Base-by-base conservation (phyloP, 306 rosid species). In the Castanospermum australe region DNA sequence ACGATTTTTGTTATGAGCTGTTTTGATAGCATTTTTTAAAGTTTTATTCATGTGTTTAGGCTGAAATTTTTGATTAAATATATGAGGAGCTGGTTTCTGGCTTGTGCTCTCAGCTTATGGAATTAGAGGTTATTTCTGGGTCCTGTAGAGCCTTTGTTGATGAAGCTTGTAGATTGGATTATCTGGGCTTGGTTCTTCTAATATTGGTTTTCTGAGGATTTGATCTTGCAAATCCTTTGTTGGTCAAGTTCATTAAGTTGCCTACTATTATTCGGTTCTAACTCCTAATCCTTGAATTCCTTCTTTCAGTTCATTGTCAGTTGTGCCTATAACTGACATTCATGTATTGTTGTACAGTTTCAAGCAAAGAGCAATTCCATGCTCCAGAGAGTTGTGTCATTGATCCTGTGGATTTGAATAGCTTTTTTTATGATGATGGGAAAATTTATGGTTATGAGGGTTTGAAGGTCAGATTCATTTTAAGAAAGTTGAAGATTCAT, bases 391-490 rank as follows among this genome's bases (percentile, higher is more conserved):
- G 87, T 52, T 87, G 83, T 54, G 75, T 71, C 71, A 75, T 95
- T 20, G 68, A 91, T 5, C 90, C 96, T 11, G 89, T 84, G 48
- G 99, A 93, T 82, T 88, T 91, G 92, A 88, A 85, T 81, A 57
- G 83, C 78, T 84, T 84, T 79, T 88, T 93, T 74, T 92, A 83
- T 8, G 93, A 92, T 25, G 96, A 94, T 42, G 99, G 94, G 54
- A 93, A 87, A 76, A 86, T 95, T 71, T 91, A 87, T 86, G 99
- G 99, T 74, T 93, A 90, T 76, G 88, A 88, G 76, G 98, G 85
- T n/a, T 74, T 93, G 87, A 84, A 93, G 99, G 99, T 96, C 57
- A 38, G 14, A 8, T 41, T 14, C 18, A 47, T 73, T 47, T 35
- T 5, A 61, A 38, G 21, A 44, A 14, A 30, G 13, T 28, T 18